Base-by-base conservation (phyloP, 179 eudicot species). In the Vitellaria paradoxa region DNA sequence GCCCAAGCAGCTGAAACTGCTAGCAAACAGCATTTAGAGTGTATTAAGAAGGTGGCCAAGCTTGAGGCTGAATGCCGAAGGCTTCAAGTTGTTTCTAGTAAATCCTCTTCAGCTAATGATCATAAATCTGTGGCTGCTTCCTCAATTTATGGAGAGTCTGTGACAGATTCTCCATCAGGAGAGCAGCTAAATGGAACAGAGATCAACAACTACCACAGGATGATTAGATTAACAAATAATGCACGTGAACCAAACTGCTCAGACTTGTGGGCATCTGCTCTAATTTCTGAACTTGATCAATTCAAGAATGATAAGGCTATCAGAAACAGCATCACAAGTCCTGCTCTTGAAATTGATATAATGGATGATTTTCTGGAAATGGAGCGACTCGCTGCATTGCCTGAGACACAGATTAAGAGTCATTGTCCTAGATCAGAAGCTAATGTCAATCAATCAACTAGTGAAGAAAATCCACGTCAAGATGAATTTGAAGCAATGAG, bases 281-380 rank as follows among this genome's bases (percentile, higher is more conserved):
- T 85, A 63, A 80, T 84, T 26, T 78, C 83, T 11, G 96, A 88
- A 77, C 86, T 88, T 23, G 85, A 84, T 77, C 86, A 86, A 65
- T 85, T 81, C 73, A 88, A 81, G 82, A 47, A 64, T n/a, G 92
- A 80, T 30, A 86, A 82, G 53, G 42, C 15, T 60, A 53, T 62
- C n/a, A 81, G 75, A 67, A 88, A 71, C 82, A 84, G 76, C 72
- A 63, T 67, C 6, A 70, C 76, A 9, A 30, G 78, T 18, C 42
- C 84, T 49, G 79, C 90, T 8, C 49, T 64, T 66, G 88, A 89
- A 72, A 86, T 92, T 60, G 87, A 91, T 81, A 84, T 89, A 45
- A 92, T 92, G 95, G 93, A 91, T 74, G 97, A 91, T 85, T 92
- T 92, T 81, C 90, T 91, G 61, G 95, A 92, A 80, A 92, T 92